A percentile compares a stretch with the other conserved stretches of the same genome.
Conservation (phyloP, 257 asterid genomes). For the Gardenia jasminoides region DNA sequence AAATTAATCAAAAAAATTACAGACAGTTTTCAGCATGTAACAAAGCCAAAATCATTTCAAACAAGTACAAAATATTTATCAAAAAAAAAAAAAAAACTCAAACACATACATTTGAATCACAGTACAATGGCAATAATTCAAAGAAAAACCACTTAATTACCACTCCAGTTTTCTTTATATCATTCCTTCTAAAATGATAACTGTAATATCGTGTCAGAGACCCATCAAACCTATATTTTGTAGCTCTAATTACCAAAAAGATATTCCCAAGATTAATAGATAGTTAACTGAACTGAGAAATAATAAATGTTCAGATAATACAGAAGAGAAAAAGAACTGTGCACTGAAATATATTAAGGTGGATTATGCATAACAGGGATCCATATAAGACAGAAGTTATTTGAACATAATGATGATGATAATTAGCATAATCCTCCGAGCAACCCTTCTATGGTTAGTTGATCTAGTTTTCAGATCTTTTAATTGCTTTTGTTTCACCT, state of each 20-base stretch:
- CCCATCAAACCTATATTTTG: neutral
- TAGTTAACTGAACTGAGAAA: neutral
- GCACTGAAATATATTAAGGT: neutral
- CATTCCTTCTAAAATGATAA: neutral
- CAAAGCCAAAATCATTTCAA: neutral
- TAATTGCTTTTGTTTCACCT: neutral
- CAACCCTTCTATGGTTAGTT: neutral
- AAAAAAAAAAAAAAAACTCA: neutral
- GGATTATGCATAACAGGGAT: conserved; percentile 1
- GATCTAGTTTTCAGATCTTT: neutral
- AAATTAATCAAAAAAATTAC: too few species aligned
- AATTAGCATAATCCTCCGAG: neutral
- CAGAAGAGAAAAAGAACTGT: neutral
- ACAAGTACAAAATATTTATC: too few species aligned
- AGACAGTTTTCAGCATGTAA: neutral
- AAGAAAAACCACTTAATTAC: neutral
- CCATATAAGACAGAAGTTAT: neutral
- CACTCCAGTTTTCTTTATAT: too few species aligned
- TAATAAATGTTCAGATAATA: neutral
- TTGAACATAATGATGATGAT: neutral
- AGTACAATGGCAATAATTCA: neutral
- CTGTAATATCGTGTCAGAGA: neutral
- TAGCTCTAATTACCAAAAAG: neutral
- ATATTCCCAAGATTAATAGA: neutral
- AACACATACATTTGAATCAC: neutral